Percentiles rank a stretch among this genome's conserved stretches.
Conservation (phyloP, 169 alveolate genomes). For the Eimeria sp. region DNA sequence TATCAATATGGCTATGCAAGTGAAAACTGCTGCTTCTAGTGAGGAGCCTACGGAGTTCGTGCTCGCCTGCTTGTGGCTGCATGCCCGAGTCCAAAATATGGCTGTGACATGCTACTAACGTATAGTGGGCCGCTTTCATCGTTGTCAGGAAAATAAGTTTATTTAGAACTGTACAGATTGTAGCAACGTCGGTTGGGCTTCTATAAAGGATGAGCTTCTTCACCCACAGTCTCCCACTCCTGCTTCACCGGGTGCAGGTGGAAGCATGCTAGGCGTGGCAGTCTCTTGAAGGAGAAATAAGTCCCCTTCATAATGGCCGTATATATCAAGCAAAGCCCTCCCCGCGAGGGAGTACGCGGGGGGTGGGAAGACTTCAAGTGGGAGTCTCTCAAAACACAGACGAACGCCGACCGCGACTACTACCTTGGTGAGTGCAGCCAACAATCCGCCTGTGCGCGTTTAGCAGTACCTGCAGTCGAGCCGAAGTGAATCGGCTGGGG, state of each 20-base stretch:
- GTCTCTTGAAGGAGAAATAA: neutral
- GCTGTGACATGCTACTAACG: neutral
- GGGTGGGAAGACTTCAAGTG: conserved; percentile 83
- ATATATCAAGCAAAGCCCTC: conserved; percentile 78
- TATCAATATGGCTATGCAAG: neutral
- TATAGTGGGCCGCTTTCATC: neutral
- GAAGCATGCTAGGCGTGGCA: conserved; percentile 8
- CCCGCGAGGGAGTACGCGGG: conserved; percentile 84
- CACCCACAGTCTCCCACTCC: neutral
- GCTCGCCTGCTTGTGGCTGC: conserved; percentile 12
- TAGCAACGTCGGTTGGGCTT: neutral
- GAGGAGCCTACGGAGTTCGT: neutral
- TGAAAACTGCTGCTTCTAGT: neutral
- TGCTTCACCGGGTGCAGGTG: neutral
- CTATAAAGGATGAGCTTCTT: neutral
- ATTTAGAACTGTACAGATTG: neutral
- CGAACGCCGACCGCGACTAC: conserved; percentile 75
- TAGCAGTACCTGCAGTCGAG: neutral
- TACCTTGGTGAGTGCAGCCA: conserved; percentile 66
- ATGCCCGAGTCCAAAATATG: neutral
- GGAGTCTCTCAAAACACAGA: conserved; percentile 75
- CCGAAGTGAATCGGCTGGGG: neutral
- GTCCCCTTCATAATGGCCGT: conserved; percentile 72
- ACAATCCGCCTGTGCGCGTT: neutral
- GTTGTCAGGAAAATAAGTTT: neutral